These are phyloP conservation scores for Pulveroboletus frians DNA, from an alignment of 768 basidiomycete genomes.

Conservation along the genomic window DNA sequence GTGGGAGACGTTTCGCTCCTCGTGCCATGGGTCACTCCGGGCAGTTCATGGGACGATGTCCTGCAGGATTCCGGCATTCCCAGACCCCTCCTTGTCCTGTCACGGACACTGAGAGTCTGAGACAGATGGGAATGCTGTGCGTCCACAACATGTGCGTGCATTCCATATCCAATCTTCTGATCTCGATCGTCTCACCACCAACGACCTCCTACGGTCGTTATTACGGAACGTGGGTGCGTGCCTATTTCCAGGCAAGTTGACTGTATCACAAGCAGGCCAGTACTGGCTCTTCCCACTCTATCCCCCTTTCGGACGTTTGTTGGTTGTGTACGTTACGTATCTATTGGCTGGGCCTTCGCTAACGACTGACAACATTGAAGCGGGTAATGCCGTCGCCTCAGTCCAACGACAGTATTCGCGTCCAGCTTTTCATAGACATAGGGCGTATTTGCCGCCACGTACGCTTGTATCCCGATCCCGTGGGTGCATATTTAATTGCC, in stretches of 20 bases:
- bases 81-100: not conserved
- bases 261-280: not conserved
- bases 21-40: not conserved
- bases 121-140: not conserved
- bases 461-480: not conserved
- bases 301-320: slow-evolving; percentile 1
- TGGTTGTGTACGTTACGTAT: not conserved
- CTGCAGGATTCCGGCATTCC: not conserved
- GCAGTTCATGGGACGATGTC: not conserved
- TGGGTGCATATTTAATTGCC: not conserved
- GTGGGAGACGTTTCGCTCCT: not conserved
- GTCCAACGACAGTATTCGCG: not conserved
- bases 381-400: not conserved
- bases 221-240: not conserved
- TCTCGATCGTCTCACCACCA: slow-evolving; percentile 2
- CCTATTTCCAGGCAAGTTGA: not conserved
- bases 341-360: slow-evolving; percentile 1
- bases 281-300: slow-evolving; percentile 1
- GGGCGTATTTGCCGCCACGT: not conserved
- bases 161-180: slow-evolving; percentile 2
- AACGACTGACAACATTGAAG: not conserved
- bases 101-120: not conserved
- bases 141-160: not conserved
- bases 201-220: not conserved
- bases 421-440: not conserved